phyloP scores from a whole-genome alignment of 441 rosid species.

The Aleurites moluccanus region DNA sequence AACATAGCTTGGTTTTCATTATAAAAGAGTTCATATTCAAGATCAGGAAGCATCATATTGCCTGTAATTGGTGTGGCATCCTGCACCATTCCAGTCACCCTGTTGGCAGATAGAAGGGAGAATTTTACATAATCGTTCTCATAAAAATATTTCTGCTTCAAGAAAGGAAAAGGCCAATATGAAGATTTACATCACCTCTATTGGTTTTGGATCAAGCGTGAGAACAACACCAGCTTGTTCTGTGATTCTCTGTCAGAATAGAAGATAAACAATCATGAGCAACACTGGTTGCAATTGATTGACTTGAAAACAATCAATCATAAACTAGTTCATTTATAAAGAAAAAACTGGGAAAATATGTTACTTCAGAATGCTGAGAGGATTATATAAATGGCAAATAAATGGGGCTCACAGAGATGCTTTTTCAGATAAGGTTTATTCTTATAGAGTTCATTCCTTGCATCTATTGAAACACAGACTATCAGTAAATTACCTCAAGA shows the following conservation, averaged over 20 bases:
- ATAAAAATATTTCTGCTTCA: background rate
- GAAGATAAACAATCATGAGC: slow-evolving; percentile 3
- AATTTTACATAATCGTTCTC: background rate
- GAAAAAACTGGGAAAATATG: background rate
- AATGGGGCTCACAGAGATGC: background rate
- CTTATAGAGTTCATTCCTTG: background rate
- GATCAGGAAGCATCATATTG: slow-evolving; percentile 12
- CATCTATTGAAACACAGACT: background rate
- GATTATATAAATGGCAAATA: background rate
- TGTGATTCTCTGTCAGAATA: slow-evolving; percentile 77
- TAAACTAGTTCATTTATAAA: background rate
- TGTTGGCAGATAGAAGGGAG: slow-evolving; percentile 26
- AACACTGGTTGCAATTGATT: background rate
- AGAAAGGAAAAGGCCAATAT: background rate
- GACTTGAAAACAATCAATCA: background rate
- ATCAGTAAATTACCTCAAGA: slow-evolving; percentile 68
- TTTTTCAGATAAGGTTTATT: background rate
- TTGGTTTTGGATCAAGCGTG: slow-evolving; percentile 91
- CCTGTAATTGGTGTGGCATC: slow-evolving; percentile 98
- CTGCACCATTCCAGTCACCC: slow-evolving; percentile 99
- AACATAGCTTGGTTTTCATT: background rate
- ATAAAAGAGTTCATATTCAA: background rate
- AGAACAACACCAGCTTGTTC: slow-evolving; percentile 97
- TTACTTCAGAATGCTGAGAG: background rate
- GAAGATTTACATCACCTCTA: slow-evolving; percentile 46